Base-by-base conservation (phyloP, 805 yeast species). In the Millerozyma acaciae region DNA sequence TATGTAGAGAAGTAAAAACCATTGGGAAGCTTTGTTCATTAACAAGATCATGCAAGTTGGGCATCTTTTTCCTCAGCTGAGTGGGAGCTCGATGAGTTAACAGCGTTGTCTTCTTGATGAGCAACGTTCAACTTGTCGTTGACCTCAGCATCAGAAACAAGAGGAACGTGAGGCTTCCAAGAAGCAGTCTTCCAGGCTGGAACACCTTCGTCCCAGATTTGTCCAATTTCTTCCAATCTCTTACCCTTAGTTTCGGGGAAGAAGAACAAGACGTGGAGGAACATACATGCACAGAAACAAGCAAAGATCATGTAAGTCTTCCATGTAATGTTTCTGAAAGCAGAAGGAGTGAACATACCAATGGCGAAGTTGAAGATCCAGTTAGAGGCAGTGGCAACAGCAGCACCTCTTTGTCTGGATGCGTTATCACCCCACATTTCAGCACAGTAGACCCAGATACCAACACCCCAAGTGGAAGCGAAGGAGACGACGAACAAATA, bases 341-440 rank as follows among this genome's bases (percentile, higher is more conserved):
- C 65, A 5, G 64, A 48, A 6, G 88, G 87, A 6, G 79, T 72
- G 51, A 72, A 74, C 77, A 73, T 73, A 33, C 76, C 82, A 49
- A 77, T 68, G 12, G 80, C 77, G 42, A 76, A 77, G 60, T 78
- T 78, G 47, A 70, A 70, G 32, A 73, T 51, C 85, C 85, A 79
- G 65, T 79, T 77, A 27, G 80, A 73, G 40, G 81, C 67, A 2
- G 84, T 76, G 9, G 78, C 67, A n/a, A 80, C 68, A 22, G 81
- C 81, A 37, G 78, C 68, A 29, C 84, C 78, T 62, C 85, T 73
- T 43, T 76, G 73, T 58, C 80, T 68, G 30, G 74, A 62, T 26
- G 75, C 63, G 33, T 55, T 54, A 45, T 60, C 63, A 30, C 65
- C 65, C 70, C 78, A 76, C 33, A 78, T 67, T 52, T 78, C 85